phyloP scores from a whole-genome alignment of 2,329 filamentous ascomycete genomes.

The Tolypocladium sp. region DNA sequence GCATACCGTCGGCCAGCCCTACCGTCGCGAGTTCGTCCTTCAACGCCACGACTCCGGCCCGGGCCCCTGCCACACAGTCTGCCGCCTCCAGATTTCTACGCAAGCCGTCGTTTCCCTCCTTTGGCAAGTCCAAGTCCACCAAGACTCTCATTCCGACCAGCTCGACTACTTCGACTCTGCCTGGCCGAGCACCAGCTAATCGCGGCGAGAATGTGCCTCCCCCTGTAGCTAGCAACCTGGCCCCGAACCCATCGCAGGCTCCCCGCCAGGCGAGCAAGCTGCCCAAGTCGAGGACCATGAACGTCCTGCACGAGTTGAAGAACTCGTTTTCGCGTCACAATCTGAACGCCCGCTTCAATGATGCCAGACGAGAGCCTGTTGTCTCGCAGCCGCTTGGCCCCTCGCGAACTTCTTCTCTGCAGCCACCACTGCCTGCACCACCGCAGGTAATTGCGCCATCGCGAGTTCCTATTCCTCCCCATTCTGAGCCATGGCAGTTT shows the following conservation, averaged over 20 bases:
- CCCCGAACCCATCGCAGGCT: neutral
- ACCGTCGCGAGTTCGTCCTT: slow-evolving; percentile 19
- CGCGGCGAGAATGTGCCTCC: slow-evolving; percentile 20
- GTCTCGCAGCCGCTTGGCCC: neutral
- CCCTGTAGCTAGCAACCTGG: neutral
- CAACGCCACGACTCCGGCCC: slow-evolving; percentile 9
- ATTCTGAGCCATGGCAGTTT: neutral
- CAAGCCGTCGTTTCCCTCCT: slow-evolving; percentile 5
- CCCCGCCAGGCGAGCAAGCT: slow-evolving; percentile 15
- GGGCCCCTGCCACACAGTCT: neutral
- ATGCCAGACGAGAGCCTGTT: neutral
- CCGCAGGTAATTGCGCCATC: neutral
- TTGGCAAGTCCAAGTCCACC: slow-evolving; percentile 2
- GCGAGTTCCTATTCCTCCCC: neutral
- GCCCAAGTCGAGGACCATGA: slow-evolving; percentile 36
- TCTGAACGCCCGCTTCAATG: slow-evolving; percentile 4
- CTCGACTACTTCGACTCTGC: slow-evolving; percentile 7
- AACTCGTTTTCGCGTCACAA: slow-evolving; percentile 31
- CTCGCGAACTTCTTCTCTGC: neutral
- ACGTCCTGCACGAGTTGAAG: slow-evolving; percentile 34
- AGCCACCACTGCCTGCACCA: neutral
- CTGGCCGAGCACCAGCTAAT: neutral
- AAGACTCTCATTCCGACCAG: slow-evolving; percentile 6
- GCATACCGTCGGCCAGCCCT: slow-evolving; percentile 16
- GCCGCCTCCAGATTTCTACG: slow-evolving; percentile 7